Conservation (phyloP, 345 rosid species). For the Carallia pectinifolia region DNA sequence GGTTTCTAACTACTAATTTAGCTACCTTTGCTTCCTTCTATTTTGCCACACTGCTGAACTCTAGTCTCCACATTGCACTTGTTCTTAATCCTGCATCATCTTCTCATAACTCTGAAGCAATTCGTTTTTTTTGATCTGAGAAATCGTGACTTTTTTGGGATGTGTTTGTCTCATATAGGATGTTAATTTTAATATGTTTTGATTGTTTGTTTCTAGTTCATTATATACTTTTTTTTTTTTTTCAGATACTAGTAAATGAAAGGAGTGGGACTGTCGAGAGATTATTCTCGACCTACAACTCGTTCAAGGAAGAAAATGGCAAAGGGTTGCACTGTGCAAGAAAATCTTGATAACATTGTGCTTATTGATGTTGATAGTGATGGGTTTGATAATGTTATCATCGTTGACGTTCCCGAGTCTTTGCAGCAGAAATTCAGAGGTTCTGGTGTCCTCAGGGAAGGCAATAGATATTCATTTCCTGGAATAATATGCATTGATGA, state of each 20-base stretch:
- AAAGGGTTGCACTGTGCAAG: slow-evolving; percentile 33
- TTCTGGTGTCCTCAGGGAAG: slow-evolving; percentile 29
- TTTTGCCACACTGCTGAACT: too few species aligned
- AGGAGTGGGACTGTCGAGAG: slow-evolving; percentile 42
- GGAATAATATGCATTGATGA: slow-evolving; percentile 68
- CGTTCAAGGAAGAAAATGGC: slow-evolving; percentile 40
- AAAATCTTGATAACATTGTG: slow-evolving; percentile 45
- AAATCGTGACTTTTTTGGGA: too few species aligned
- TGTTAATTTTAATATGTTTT: too few species aligned
- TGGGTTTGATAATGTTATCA: slow-evolving; percentile 44
- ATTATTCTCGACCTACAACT: slow-evolving; percentile 35
- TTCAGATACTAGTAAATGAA: slow-evolving; percentile 23
- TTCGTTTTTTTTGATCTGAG: too few species aligned
- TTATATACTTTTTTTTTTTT: too few species aligned
- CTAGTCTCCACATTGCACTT: too few species aligned
- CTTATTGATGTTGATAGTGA: slow-evolving; percentile 67
- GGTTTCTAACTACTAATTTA: too few species aligned
- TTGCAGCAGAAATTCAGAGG: slow-evolving; percentile 33
- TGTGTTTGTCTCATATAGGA: too few species aligned
- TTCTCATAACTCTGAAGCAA: too few species aligned
- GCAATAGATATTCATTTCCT: slow-evolving; percentile 31
- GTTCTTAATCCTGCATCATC: too few species aligned
- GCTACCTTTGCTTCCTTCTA: too few species aligned
- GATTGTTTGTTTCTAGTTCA: too few species aligned
- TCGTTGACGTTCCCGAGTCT: slow-evolving; percentile 63